phyloP scores from a whole-genome alignment of 164 flowering plant genomes.

The Magnolia changhungtana region DNA sequence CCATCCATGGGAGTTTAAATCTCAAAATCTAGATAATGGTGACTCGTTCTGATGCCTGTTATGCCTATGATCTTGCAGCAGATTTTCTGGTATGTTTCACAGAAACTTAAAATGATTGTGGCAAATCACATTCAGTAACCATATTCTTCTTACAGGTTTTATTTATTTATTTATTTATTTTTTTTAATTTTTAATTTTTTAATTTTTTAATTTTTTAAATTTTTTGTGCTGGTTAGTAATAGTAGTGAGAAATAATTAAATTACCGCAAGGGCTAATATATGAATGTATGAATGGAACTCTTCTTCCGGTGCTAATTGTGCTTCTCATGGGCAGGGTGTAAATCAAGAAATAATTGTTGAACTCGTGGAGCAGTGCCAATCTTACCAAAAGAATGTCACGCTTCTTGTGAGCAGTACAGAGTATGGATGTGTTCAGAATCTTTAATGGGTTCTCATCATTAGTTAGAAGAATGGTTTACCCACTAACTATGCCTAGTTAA shows the following conservation, averaged over 20 bases:
- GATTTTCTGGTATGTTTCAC: not conserved
- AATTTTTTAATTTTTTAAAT: too few species aligned
- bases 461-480: not conserved
- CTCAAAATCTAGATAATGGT: not conserved
- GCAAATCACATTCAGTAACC: not conserved
- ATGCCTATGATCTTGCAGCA: not conserved
- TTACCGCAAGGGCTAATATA: not conserved
- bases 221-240: not conserved
- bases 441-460: not conserved
- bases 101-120: not conserved
- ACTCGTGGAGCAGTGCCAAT: constrained; percentile 86
- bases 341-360: constrained; percentile 87
- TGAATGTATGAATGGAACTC: not conserved
- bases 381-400: constrained; percentile 85
- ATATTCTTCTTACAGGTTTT: too few species aligned
- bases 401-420: constrained; percentile 65
- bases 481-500: constrained; percentile 4
- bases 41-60: not conserved
- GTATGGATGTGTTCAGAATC: constrained; percentile 38
- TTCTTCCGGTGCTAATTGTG: not conserved
- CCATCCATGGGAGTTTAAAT: not conserved
- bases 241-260: not conserved
- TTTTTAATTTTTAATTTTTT: too few species aligned
- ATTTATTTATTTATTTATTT: too few species aligned
- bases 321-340: constrained; percentile 49